These are phyloP conservation scores for Fusarium citri DNA, from an alignment of 2,329 filamentous ascomycete species.

Conservation along the genomic window DNA sequence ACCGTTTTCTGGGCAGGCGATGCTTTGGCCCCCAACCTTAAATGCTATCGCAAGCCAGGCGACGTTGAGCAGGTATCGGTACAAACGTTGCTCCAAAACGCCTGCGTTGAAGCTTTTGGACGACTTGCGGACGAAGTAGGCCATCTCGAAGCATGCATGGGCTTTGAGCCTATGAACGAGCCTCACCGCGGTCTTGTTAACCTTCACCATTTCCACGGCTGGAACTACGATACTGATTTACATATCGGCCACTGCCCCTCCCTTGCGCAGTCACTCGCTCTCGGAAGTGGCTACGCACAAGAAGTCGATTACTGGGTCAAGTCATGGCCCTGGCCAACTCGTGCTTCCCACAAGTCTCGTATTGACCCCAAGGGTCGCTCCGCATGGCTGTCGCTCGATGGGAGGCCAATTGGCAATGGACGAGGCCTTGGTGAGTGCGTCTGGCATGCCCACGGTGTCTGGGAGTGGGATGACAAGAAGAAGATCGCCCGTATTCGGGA, in stretches of 20 bases:
- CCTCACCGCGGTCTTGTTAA: constrained; percentile 57
- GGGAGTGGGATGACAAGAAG: constrained; percentile 51
- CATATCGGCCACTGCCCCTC: constrained; percentile 57
- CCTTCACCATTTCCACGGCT: constrained; percentile 53
- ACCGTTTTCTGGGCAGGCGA: constrained; percentile 48
- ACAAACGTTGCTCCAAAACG: constrained; percentile 48
- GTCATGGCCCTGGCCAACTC: constrained; percentile 57
- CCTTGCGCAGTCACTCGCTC: constrained; percentile 53
- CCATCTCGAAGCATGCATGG: constrained; percentile 52
- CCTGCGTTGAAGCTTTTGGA: constrained; percentile 52
- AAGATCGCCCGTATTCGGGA: constrained; percentile 45
- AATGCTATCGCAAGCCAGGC: constrained; percentile 33
- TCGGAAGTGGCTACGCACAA: constrained; percentile 55
- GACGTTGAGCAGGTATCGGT: constrained; percentile 44
- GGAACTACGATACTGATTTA: constrained; percentile 58
- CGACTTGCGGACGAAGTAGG: constrained; percentile 50
- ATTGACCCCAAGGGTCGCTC: constrained; percentile 54
- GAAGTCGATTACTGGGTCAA: constrained; percentile 55
- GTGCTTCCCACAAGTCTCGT: constrained; percentile 50
- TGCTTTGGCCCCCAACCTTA: constrained; percentile 46
- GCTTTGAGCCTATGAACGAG: constrained; percentile 58
- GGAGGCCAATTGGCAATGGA: constrained; percentile 13
- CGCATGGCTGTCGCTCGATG: constrained; percentile 48
- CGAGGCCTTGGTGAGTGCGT: constrained; percentile 51
- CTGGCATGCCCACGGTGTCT: constrained; percentile 56